Base-by-base conservation (phyloP, 2,329 filamentous ascomycete genomes). In the Nemania diffusa region DNA sequence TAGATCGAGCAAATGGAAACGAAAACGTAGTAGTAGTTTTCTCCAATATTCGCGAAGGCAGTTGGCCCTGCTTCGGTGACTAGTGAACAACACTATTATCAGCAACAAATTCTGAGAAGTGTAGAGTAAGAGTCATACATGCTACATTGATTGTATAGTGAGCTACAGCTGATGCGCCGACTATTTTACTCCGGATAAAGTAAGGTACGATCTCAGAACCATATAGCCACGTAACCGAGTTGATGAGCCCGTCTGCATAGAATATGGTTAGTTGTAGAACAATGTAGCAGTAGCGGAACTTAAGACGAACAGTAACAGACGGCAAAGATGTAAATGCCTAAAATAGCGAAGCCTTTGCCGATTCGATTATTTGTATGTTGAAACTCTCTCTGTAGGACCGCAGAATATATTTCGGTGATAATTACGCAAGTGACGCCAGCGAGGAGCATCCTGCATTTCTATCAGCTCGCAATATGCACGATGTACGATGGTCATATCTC, bases 21-120 rank as follows among this genome's bases (percentile, higher is more conserved):
- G 67, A 88, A 88, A 20, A 88, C 85, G 67, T 88, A 88, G 74
- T 88, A 88, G 74, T 88, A 88, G 69, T 87, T 88, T 70, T 88
- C 82, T n/a, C 80, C 73, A 60, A 88, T 88, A 50, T 81, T 86
- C 15, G 84, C 83, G 70, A 88, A 87, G 0, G 86, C 85, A 58
- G 80, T 85, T 0, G 85, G 85, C 0, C 85, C 85, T 6, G 84
- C 84, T 73, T 86, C 83, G 58, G 84, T 86, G 70, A 85, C 60
- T 62, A 27, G 40, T 50, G 11, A 46, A 53, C 24, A 58, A 13
- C 6, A 27, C 20, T 20, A 6, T 27, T 37, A 48, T 66, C 6
- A 55, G 50, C 22, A 22, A 26, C 37, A 3, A 50, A n/a, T 34
- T 15, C 48, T 40, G 13, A 44, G 20, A 6, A 32, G 6, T 1